Conservation (phyloP, 441 rosid species). For the Croton laevigatus region DNA sequence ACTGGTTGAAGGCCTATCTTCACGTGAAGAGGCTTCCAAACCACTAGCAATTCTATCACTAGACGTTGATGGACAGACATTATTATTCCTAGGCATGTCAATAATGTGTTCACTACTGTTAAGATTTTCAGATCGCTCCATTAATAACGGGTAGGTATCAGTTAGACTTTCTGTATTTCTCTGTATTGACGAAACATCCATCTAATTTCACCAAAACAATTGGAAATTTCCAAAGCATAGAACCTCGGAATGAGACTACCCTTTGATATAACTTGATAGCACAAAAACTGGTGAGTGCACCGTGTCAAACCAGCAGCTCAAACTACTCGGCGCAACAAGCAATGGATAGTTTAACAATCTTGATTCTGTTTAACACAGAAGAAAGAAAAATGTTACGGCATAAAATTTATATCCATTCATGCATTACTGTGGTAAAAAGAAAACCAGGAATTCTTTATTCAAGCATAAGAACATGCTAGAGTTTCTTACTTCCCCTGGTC, state of each 20-base stretch:
- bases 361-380: slow-evolving; percentile 19
- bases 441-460: too few relatives aligned
- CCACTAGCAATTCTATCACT: slow-evolving; percentile 55
- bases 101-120: slow-evolving; percentile 54
- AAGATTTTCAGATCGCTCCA: slow-evolving; percentile 55
- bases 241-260: slow-evolving; percentile 25
- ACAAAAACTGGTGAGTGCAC: not conserved
- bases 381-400: not conserved
- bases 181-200: slow-evolving; percentile 62
- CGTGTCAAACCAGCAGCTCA: slow-evolving; percentile 19
- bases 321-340: slow-evolving; percentile 21
- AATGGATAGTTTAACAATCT: slow-evolving; percentile 18
- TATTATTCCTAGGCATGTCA: slow-evolving; percentile 48
- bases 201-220: slow-evolving; percentile 47
- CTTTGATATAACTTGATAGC: slow-evolving; percentile 2
- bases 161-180: slow-evolving; percentile 38
- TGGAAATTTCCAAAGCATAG: slow-evolving; percentile 37
- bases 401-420: too few relatives aligned
- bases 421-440: too few relatives aligned
- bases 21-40: slow-evolving; percentile 49
- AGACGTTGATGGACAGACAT: slow-evolving; percentile 42
- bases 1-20: slow-evolving; percentile 46
- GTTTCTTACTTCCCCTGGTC: not conserved
- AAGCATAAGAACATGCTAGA: not conserved
- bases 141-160: slow-evolving; percentile 48